Percentiles rank a stretch among this genome's conserved stretches.
phyloP scores from a whole-genome alignment of 1,139 yeast species.

The Tardiomyces digboiensis region DNA sequence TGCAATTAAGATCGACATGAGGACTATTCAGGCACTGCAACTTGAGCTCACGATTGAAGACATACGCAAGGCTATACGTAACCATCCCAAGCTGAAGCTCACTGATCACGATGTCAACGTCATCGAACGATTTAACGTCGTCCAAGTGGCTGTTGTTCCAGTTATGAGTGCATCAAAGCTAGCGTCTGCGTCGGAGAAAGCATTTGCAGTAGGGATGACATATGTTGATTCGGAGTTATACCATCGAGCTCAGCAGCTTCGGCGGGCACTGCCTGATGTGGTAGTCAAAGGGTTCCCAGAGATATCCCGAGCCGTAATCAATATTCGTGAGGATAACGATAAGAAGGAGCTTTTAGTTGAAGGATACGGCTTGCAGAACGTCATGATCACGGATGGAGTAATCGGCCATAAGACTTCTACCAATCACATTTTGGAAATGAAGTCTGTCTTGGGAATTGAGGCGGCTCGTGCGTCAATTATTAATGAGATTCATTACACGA shows the following conservation, averaged over 20 bases:
- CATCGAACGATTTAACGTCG: constrained; percentile 47
- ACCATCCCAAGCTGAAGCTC: constrained; percentile 87
- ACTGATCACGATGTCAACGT: constrained; percentile 62
- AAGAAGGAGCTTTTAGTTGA: constrained; percentile 77
- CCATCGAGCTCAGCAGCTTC: constrained; percentile 82
- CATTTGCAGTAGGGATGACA: constrained; percentile 73
- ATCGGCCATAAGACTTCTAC: constrained; percentile 87
- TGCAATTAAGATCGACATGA: constrained; percentile 80
- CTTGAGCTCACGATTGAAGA: constrained; percentile 80
- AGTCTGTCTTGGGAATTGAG: constrained; percentile 95
- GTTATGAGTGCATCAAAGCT: constrained; percentile 31
- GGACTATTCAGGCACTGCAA: constrained; percentile 82
- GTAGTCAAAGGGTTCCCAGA: constrained; percentile 94
- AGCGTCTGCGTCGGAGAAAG: constrained; percentile 64
- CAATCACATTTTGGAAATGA: constrained; percentile 91
- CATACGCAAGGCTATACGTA: constrained; percentile 71
- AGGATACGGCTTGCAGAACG: constrained; percentile 91
- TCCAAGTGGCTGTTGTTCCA: constrained; percentile 72
- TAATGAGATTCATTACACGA: constrained; percentile 90
- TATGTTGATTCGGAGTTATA: constrained; percentile 53
- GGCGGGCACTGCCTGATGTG: constrained; percentile 75
- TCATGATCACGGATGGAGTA: constrained; percentile 92
- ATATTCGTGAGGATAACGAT: constrained; percentile 78
- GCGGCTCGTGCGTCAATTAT: constrained; percentile 94
- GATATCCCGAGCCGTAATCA: constrained; percentile 82